Conservation (phyloP, 805 yeast genomes). For the Nakazawaea ishiwadae region DNA sequence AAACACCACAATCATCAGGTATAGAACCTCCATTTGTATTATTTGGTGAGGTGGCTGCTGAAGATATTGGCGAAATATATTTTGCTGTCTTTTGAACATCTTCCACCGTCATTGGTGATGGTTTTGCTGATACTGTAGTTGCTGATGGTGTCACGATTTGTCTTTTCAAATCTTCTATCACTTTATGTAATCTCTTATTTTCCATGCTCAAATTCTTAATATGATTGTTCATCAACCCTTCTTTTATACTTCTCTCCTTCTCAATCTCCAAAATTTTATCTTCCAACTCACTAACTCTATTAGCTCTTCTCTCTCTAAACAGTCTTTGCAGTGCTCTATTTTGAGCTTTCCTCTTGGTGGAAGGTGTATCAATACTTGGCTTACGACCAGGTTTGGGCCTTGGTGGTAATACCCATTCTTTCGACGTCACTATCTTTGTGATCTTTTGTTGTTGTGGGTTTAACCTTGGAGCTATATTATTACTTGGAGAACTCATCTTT, state of each 20-base stretch:
- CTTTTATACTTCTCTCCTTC: slow-evolving; percentile 57
- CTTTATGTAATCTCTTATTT: slow-evolving; percentile 37
- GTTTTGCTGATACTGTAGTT: slow-evolving; percentile 3
- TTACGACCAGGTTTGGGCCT: slow-evolving; percentile 55
- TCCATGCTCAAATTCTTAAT: slow-evolving; percentile 43
- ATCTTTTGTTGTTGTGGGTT: slow-evolving; percentile 14
- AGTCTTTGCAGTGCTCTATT: slow-evolving; percentile 94
- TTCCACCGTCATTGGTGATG: neutral
- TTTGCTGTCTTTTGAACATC: slow-evolving; percentile 1
- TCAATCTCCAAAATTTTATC: slow-evolving; percentile 62
- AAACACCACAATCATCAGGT: slow-evolving; percentile 52
- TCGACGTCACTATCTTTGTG: slow-evolving; percentile 52
- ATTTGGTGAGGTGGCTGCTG: slow-evolving; percentile 11
- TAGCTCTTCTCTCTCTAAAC: slow-evolving; percentile 82
- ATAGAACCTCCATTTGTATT: slow-evolving; percentile 12
- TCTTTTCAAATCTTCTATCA: slow-evolving; percentile 35
- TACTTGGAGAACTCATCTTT: slow-evolving; percentile 1
- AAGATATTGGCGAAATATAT: slow-evolving; percentile 10
- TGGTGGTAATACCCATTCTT: slow-evolving; percentile 58
- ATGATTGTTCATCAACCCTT: slow-evolving; percentile 47
- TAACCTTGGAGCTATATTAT: slow-evolving; percentile 8
- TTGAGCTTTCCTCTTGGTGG: slow-evolving; percentile 82
- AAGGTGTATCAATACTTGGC: slow-evolving; percentile 63
- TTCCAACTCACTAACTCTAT: slow-evolving; percentile 74
- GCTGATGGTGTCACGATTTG: slow-evolving; percentile 17